Conservation (phyloP, 2,329 filamentous ascomycete species). For the Dactylellina parvicollis region DNA sequence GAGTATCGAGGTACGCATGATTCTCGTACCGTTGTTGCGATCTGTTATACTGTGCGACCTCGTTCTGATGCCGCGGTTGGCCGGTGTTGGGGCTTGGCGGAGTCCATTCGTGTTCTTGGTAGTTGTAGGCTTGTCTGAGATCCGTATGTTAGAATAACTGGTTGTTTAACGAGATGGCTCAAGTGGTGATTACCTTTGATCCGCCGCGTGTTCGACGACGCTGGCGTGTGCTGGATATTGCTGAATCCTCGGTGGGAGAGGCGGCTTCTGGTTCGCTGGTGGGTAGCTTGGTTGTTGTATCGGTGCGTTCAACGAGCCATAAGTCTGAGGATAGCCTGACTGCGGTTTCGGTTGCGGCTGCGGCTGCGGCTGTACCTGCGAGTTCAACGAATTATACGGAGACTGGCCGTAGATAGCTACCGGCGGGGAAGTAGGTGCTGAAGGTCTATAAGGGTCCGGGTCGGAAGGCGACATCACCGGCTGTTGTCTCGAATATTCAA, state of each 20-base stretch:
- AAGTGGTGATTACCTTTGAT: conserved; percentile 17
- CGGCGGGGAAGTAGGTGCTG: background rate
- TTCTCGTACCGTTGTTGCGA: conserved; percentile 25
- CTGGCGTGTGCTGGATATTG: conserved; percentile 8
- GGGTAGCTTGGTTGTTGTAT: too few relatives aligned
- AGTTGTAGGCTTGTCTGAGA: conserved; percentile 8
- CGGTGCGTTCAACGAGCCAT: too few relatives aligned
- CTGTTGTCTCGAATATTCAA: conserved; percentile 10
- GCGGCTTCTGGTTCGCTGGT: background rate
- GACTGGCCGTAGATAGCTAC: conserved; percentile 1
- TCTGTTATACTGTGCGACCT: background rate
- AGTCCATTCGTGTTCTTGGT: conserved; percentile 34
- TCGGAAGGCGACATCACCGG: background rate
- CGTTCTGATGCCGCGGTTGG: conserved; percentile 6
- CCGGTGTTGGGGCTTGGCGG: background rate
- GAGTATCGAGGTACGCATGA: background rate
- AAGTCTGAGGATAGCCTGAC: background rate
- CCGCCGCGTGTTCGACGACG: conserved; percentile 8
- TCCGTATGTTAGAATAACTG: background rate
- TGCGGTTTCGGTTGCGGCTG: background rate
- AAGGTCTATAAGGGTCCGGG: background rate
- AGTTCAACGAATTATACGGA: conserved; percentile 17
- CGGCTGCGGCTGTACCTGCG: background rate
- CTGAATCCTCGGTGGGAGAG: background rate
- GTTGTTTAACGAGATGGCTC: background rate